Percentiles rank a stretch among this genome's conserved stretches.
These are phyloP conservation scores for thale cress (Arabidopsis thaliana) DNA, from an alignment of 345 rosid species.

Conservation along the genomic window TAIR10.1 NC_003075.7:10273501-10274000, in stretches of 20 bases:
- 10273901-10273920: slow-evolving; percentile 49
- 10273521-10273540: too few species aligned
- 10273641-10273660: slow-evolving; percentile 41
- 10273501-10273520: too few species aligned
- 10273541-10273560: too few species aligned
- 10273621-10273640: slow-evolving; percentile 40
- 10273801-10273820: slow-evolving; percentile 46
- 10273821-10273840: slow-evolving; percentile 39
- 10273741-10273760: slow-evolving; percentile 48
- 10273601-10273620: slow-evolving; percentile 2
- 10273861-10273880: slow-evolving; percentile 50
- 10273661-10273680: slow-evolving; percentile 46
- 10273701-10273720: slow-evolving; percentile 36
- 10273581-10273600: slow-evolving; percentile 8
- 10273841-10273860: slow-evolving; percentile 44
- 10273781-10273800: slow-evolving; percentile 23
- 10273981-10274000: slow-evolving; percentile 44
- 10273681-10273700: slow-evolving; percentile 49
- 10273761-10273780: slow-evolving; percentile 37
- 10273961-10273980: slow-evolving; percentile 51
- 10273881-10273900: slow-evolving; percentile 40
- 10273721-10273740: slow-evolving; percentile 54
- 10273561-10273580: neutral
- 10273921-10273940: slow-evolving; percentile 48
- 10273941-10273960: slow-evolving; percentile 49